phyloP scores from a whole-genome alignment of 2,329 filamentous ascomycete species.

The Pseudogymnoascus sp. region DNA sequence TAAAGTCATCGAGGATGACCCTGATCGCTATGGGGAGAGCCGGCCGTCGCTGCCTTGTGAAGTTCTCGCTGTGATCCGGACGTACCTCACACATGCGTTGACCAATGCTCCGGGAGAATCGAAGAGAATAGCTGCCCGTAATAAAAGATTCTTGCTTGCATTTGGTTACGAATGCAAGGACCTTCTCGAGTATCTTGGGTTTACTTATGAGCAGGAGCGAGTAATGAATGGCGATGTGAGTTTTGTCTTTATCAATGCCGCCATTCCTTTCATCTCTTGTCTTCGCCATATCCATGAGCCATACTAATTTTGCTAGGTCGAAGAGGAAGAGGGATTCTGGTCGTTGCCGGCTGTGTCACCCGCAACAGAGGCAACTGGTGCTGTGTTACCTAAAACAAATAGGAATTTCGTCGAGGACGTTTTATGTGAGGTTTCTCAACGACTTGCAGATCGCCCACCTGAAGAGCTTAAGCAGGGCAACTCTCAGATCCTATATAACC shows the following conservation, averaged over 20 bases:
- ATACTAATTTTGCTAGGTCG: conserved; percentile 12
- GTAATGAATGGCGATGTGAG: conserved; percentile 30
- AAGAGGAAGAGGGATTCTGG: conserved; percentile 26
- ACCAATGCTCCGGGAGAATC: conserved; percentile 40
- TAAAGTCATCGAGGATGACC: conserved; percentile 37
- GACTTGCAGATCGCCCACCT: conserved; percentile 15
- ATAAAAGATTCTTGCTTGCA: conserved; percentile 55
- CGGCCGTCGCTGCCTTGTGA: conserved; percentile 42
- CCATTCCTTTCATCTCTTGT: neutral
- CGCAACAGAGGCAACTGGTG: neutral
- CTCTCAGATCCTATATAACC: conserved; percentile 10
- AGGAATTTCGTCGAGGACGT: conserved; percentile 46
- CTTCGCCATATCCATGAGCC: neutral
- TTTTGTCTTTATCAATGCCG: conserved; percentile 11
- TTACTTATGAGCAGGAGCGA: conserved; percentile 33
- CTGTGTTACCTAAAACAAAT: conserved; percentile 17
- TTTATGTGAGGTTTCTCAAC: conserved; percentile 46
- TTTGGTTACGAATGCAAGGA: conserved; percentile 54
- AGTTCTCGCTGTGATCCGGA: conserved; percentile 46
- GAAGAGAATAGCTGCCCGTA: conserved; percentile 47
- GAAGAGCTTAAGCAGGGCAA: conserved; percentile 13
- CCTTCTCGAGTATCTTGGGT: conserved; percentile 50
- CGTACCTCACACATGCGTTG: conserved; percentile 50
- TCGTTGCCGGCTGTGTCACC: conserved; percentile 19
- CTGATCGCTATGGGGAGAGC: conserved; percentile 43